Base-by-base conservation (phyloP, 1,284 basidiomycete species). In the Vanrija sp. region DNA sequence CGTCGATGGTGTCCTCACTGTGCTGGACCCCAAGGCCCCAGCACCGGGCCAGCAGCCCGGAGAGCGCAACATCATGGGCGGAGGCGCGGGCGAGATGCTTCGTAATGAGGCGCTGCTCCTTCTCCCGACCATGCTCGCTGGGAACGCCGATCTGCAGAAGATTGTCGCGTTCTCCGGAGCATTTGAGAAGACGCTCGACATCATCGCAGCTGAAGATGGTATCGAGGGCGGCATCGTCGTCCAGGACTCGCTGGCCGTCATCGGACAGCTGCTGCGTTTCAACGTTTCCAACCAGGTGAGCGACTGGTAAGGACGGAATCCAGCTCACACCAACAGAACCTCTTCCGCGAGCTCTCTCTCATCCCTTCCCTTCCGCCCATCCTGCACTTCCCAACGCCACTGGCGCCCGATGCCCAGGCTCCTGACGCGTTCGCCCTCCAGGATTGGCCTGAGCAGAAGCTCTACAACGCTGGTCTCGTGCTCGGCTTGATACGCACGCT, bases 161-260 rank as follows among this genome's bases (percentile, higher is more conserved):
- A 86, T 98, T 21, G 85, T 98, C 43, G 93, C 94, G 0, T 99
- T 99, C 69, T 93, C 95, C 65, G 94, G 96, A 28, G 90, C 89
- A 0, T 98, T 99, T 69, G 95, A 99, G 78, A 91, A 89, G 71
- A 82, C 98, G 29, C 92, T 98, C 77, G 87, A 87, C 57, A 92
- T 92, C 47, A 83, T 98, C 59, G 82, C 84, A 7, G 82, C 85
- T 57, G 95, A 97, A 76, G 90, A 92, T 40, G 92, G 96, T 0
- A 82, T 95, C 39, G 94, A 98, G 65, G 91, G 92, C 18, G 93
- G 93, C 7, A 82, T 88, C 57, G 87, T 91, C 39, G 86, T 91
- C 0, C 87, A 91, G 64, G 89, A 95, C 65, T 90, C 91, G 10
- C 79, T 98, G 53, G 82, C 84, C 10, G 92, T 89, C 61, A 84